These are phyloP conservation scores for Corinectria fuckeliana DNA, from an alignment of 2,329 filamentous ascomycete genomes.

Conservation along the genomic window DNA sequence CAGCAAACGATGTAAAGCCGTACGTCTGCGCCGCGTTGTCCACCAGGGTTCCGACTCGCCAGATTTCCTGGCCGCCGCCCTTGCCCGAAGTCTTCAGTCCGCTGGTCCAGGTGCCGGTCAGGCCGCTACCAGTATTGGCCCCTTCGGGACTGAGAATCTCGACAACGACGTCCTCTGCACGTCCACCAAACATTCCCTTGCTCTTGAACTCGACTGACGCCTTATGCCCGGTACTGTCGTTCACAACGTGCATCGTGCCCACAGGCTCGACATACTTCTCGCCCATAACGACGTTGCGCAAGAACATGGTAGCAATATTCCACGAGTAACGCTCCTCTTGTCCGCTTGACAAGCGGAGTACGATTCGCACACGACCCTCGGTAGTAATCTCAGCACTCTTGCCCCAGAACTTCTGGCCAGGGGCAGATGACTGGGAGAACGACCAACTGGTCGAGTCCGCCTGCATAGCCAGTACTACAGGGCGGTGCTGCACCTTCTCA, in stretches of 20 bases:
- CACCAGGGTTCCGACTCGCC: constrained; percentile 80
- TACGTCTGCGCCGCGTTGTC: constrained; percentile 81
- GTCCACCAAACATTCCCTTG: constrained; percentile 96
- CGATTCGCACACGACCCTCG: constrained; percentile 82
- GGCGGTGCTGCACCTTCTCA: constrained; percentile 93
- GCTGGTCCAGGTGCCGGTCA: constrained; percentile 86
- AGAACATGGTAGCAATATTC: constrained; percentile 85
- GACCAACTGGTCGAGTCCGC: constrained; percentile 88
- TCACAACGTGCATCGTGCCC: constrained; percentile 83
- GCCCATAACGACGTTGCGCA: constrained; percentile 95
- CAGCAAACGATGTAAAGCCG: constrained; percentile 87
- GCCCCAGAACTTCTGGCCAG: constrained; percentile 97
- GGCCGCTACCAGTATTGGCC: constrained; percentile 66
- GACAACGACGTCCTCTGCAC: constrained; percentile 86
- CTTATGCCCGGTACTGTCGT: constrained; percentile 83
- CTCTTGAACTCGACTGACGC: constrained; percentile 90
- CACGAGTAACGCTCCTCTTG: constrained; percentile 86
- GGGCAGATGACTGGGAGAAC: constrained; percentile 84
- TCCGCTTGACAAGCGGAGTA: constrained; percentile 69
- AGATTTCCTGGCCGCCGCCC: constrained; percentile 71
- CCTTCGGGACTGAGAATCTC: constrained; percentile 75
- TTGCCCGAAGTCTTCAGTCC: constrained; percentile 71
- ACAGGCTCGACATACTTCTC: constrained; percentile 98
- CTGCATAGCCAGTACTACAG: constrained; percentile 91
- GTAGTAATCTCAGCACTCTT: constrained; percentile 95